A percentile compares a stretch with the other conserved stretches of the same genome.
These are phyloP conservation scores for Globisporangium uncinulatum DNA, from an alignment of 352 stramenopile species.

Conservation along the genomic window DNA sequence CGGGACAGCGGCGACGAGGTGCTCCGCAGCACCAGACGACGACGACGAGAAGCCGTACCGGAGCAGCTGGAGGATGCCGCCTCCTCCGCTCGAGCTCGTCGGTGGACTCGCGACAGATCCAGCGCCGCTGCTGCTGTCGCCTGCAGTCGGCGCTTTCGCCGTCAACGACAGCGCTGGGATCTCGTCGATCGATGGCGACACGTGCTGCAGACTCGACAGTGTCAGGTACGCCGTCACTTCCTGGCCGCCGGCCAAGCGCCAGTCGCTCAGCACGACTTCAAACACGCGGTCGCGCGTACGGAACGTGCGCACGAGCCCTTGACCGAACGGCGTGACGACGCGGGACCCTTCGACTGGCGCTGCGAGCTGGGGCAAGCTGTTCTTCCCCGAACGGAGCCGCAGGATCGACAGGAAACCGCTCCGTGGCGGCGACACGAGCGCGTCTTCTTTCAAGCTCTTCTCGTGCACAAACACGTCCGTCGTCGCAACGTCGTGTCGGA, in stretches of 20 bases:
- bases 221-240: conserved; percentile 53
- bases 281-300: conserved; percentile 39
- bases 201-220: conserved; percentile 28
- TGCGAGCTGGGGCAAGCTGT: conserved; percentile 1
- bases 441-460: conserved; percentile 27
- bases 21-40: no score
- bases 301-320: conserved; percentile 45
- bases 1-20: conserved; percentile 8
- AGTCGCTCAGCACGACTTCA: conserved; percentile 47
- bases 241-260: conserved; percentile 26
- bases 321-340: conserved; percentile 55
- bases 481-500: conserved; percentile 33
- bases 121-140: neutral
- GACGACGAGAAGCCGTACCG: conserved; percentile 35
- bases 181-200: conserved; percentile 24
- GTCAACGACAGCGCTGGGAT: conserved; percentile 28
- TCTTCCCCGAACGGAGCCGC: conserved; percentile 22
- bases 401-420: conserved; percentile 70
- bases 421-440: conserved; percentile 34
- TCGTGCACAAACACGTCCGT: conserved; percentile 53
- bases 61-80: conserved; percentile 71
- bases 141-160: conserved; percentile 7
- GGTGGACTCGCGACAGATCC: conserved; percentile 8
- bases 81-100: conserved; percentile 28
- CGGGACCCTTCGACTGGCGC: conserved; percentile 25